A percentile compares a stretch with the other conserved stretches of the same genome.
phyloP scores from a whole-genome alignment of 257 asterid species.

The Ophiorrhiza pumila region DNA sequence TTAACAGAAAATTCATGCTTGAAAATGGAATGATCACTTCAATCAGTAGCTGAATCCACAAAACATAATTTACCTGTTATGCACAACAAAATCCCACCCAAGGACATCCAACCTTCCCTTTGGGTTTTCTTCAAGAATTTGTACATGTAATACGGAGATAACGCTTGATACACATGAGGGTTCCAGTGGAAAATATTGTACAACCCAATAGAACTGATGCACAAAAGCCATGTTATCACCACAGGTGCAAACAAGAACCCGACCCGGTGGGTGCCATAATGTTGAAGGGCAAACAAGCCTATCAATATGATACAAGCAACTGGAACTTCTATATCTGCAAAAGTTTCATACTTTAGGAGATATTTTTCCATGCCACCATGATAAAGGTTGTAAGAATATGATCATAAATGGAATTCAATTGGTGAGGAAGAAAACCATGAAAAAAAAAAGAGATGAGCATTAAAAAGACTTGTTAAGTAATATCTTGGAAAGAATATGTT shows the following conservation, averaged over 20 bases:
- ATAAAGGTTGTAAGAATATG: neutral
- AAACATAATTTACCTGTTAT: constrained; percentile 55
- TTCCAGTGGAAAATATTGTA: constrained; percentile 82
- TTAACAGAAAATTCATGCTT: neutral
- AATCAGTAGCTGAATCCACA: neutral
- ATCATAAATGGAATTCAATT: neutral
- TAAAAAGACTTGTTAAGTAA: no score
- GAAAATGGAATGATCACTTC: neutral
- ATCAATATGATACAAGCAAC: constrained; percentile 78
- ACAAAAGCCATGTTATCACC: constrained; percentile 80
- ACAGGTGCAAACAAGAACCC: constrained; percentile 98
- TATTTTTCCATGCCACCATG: constrained; percentile 13
- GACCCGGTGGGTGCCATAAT: constrained; percentile 96
- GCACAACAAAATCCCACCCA: constrained; percentile 90
- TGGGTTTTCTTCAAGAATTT: constrained; percentile 80
- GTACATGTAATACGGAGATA: constrained; percentile 89
- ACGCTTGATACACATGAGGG: constrained; percentile 72
- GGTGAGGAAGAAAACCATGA: neutral
- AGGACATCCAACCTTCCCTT: constrained; percentile 85
- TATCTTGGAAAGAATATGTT: no score
- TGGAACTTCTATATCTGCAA: constrained; percentile 93
- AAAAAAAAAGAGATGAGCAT: neutral
- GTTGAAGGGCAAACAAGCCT: constrained; percentile 91
- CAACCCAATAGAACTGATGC: constrained; percentile 77
- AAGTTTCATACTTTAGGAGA: constrained; percentile 26